phyloP scores from a whole-genome alignment of 768 basidiomycete genomes.

The Calvatia gigantea region DNA sequence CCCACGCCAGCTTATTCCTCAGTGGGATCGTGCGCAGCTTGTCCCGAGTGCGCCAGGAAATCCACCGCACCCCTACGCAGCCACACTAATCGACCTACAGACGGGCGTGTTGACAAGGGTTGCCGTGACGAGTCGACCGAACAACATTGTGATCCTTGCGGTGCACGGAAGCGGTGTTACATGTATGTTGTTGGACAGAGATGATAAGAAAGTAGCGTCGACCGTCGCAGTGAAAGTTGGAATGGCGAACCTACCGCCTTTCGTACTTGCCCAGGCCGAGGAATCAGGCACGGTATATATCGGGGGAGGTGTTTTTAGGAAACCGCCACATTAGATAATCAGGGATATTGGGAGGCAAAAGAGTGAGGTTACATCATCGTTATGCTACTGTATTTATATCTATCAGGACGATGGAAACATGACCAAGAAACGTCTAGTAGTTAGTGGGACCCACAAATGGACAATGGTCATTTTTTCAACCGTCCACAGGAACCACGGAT shows the following conservation, averaged over 20 bases:
- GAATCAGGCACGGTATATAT: conserved; percentile 4
- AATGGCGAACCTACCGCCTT: conserved; percentile 21
- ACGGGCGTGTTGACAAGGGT: conserved; percentile 8
- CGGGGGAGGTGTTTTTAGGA: neutral
- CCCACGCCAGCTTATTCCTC: conserved; percentile 7
- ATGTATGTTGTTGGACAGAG: conserved; percentile 19
- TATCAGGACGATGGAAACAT: too few species aligned
- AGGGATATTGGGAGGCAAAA: too few species aligned
- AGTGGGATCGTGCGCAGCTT: neutral
- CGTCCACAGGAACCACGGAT: too few species aligned
- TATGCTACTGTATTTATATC: too few species aligned
- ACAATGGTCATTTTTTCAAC: too few species aligned
- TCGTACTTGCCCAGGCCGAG: conserved; percentile 13
- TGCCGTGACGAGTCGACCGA: conserved; percentile 6
- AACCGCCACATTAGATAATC: neutral
- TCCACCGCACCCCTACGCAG: neutral
- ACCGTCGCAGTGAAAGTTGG: conserved; percentile 14
- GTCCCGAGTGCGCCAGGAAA: neutral
- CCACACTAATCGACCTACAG: conserved; percentile 7
- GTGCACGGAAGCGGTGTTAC: conserved; percentile 20
- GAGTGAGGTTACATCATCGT: too few species aligned
- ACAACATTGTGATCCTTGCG: conserved; percentile 15
- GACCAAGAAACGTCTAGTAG: too few species aligned
- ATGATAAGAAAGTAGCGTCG: neutral
- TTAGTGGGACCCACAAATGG: too few species aligned